Conservation (phyloP, 495 filamentous ascomycete species). For the Trichoderma reesei region DNA sequence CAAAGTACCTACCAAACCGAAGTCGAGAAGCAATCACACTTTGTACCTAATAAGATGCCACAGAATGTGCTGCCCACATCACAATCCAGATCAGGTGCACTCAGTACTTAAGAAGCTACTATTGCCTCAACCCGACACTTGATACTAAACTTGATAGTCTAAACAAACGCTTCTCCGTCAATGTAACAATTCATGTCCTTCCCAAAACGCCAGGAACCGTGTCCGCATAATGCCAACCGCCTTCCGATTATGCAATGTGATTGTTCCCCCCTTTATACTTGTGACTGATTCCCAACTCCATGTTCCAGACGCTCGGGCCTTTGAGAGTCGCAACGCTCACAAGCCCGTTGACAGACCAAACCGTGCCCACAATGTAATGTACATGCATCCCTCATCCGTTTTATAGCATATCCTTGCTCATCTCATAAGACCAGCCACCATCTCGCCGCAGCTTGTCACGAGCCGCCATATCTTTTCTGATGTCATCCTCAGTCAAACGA, state of each 20-base stretch:
- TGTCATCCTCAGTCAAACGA: constrained; percentile 79
- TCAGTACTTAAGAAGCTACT: neutral
- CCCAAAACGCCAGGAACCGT: constrained; percentile 2
- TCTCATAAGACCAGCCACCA: constrained; percentile 73
- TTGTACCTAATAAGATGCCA: no score
- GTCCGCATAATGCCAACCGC: neutral
- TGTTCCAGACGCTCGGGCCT: neutral
- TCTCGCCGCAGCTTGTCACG: constrained; percentile 71
- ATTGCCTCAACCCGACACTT: neutral
- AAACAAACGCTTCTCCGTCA: neutral
- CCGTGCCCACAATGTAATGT: neutral
- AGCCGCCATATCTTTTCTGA: constrained; percentile 67
- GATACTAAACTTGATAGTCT: neutral
- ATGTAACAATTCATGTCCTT: neutral
- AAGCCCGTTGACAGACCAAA: neutral
- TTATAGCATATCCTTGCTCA: constrained; percentile 33
- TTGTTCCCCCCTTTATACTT: neutral
- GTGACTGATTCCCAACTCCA: constrained; percentile 4
- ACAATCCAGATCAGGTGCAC: neutral
- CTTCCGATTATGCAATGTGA: neutral
- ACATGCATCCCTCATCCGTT: neutral
- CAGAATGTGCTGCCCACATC: neutral
- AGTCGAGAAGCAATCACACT: no score
- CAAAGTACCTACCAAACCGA: no score
- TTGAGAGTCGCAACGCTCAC: neutral